Percentiles rank a stretch among this genome's conserved stretches.
Conservation (phyloP, 768 basidiomycete genomes). For the Lactarius vividus region DNA sequence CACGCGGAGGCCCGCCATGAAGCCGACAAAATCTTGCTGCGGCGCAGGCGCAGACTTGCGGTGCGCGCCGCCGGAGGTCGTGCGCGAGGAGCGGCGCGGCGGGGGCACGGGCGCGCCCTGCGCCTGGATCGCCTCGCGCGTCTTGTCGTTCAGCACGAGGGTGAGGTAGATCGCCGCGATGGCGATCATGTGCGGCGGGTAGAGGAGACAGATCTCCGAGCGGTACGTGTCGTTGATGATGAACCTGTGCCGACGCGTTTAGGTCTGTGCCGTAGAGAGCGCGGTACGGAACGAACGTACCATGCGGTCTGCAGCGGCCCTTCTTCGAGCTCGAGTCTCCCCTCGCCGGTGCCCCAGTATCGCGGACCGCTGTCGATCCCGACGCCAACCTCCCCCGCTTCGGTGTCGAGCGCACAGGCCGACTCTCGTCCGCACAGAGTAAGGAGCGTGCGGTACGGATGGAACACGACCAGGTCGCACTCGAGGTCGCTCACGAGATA, state of each 20-base stretch:
- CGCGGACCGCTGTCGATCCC: conserved; percentile 56
- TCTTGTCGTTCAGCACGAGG: conserved; percentile 66
- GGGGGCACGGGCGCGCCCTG: conserved; percentile 36
- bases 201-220: conserved; percentile 87
- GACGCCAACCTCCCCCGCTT: conserved; percentile 53
- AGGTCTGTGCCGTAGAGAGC: too few species aligned
- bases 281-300: conserved; percentile 43
- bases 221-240: conserved; percentile 96
- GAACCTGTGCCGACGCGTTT: conserved; percentile 48
- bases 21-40: conserved; percentile 67
- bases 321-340: conserved; percentile 71
- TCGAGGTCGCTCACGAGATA: conserved; percentile 96
- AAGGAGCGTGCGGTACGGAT: conserved; percentile 89
- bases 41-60: conserved; percentile 30
- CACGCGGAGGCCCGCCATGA: conserved; percentile 84
- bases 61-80: conserved; percentile 37
- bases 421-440: conserved; percentile 68
- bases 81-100: conserved; percentile 55
- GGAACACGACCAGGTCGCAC: conserved; percentile 89
- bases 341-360: conserved; percentile 81
- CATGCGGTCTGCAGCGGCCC: conserved; percentile 88
- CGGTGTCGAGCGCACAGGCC: conserved; percentile 43
- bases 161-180: conserved; percentile 90
- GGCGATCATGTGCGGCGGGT: conserved; percentile 94
- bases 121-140: conserved; percentile 42